Base-by-base conservation (phyloP, 305 asterid species). In the Vinca major region DNA sequence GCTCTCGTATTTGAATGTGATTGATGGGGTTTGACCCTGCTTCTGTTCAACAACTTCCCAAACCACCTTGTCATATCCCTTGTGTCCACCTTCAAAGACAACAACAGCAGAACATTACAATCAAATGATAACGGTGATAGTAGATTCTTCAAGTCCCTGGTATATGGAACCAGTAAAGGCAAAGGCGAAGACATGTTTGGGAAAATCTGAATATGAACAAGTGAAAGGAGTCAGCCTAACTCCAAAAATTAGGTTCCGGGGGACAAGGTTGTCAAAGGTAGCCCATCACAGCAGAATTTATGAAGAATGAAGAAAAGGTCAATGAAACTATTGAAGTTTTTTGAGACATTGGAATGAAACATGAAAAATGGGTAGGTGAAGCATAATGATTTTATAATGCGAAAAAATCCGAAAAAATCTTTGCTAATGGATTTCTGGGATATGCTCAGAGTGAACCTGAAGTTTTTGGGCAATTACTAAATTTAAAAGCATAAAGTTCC, bases 21-120 rank as follows among this genome's bases (percentile, higher is more conserved):
- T 85, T 20, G 96, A 90, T 71, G 99, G 96, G 64, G 79, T 80
- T 69, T 85, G 88, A 9, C 91, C 96, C 77, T 87, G 84, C 73
- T 80, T 87, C 44, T 90, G 74, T 48, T 87, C 95, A 56, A 83
- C 87, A 73, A 93, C 95, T 58, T 91, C 96, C 99, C 99, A 90
- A 70, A 89, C 78, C 77, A 91, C 95, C 86, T 93, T 93, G 90
- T 93, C 99, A 49, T 68, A 93, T 55, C 99, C 97, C 86, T 87
- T 89, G 60, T 81, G 84, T 51, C 99, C 99, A 67, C 99, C 99
- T 93, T 73, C 77, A 78, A 52, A 37, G 20, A 71, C 10, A 48
- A 45, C 21, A 52, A 37, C 21, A 61, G 21, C 48, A 57, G 13
- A 57, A 36, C 13, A 36, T 33, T 33, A 57, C 40, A 61, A 8